phyloP scores from a whole-genome alignment of 2,329 filamentous ascomycete species.

The Fusarium dimerum region DNA sequence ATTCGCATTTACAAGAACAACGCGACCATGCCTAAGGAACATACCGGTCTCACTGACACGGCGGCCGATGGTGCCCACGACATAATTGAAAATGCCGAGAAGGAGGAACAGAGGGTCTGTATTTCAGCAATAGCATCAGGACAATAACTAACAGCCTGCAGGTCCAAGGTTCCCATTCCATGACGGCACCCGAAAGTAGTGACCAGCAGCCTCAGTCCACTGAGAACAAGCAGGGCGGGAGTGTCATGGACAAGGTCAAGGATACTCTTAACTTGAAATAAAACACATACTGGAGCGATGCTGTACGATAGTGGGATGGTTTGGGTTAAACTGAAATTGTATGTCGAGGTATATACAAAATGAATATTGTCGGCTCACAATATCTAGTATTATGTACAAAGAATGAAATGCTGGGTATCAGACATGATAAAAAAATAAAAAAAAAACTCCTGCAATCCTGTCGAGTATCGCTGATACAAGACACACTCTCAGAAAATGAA shows the following conservation, averaged over 20 bases:
- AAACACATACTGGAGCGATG: conserved; percentile 2
- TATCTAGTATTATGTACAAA: too few relatives aligned
- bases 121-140: fast-evolving
- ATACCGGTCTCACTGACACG: conserved; percentile 32
- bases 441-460: not conserved
- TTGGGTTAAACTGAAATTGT: too few relatives aligned
- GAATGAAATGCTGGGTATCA: not conserved
- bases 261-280: conserved; percentile 26
- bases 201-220: not conserved
- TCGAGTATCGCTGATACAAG: not conserved
- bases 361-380: too few relatives aligned
- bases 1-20: conserved; percentile 1
- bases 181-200: conserved; percentile 7
- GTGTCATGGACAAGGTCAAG: conserved; percentile 31
- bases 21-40: conserved; percentile 9
- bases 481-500: not conserved
- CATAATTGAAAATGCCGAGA: conserved; percentile 37
- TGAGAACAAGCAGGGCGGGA: conserved; percentile 6
- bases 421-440: not conserved
- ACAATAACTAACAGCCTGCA: not conserved
- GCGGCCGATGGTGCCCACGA: conserved; percentile 35
- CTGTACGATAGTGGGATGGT: too few relatives aligned
- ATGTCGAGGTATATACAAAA: too few relatives aligned
- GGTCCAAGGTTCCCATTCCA: conserved; percentile 27
- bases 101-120: conserved; percentile 33